Evolutionary conservation across 1,139 yeast species (phyloP), one percentile per base, ranked within the genome.

Genomic region (Kurtzmaniella quercitrusa): DNA sequence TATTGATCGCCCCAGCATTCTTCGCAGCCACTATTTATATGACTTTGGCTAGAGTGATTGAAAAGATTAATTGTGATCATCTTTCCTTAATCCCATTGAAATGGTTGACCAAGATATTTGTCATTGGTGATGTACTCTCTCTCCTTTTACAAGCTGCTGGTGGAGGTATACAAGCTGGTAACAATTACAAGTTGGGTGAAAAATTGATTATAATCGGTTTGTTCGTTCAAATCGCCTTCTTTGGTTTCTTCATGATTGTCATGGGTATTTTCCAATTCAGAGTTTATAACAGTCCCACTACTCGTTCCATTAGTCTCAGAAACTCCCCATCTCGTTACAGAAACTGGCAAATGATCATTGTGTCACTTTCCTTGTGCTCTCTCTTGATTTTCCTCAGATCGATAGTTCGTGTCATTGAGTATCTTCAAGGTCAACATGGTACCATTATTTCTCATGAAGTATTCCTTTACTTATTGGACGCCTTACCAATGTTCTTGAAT

Each of bases 1-100:
- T 68, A 23, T 50, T 72, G 25, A 55, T 74, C 23, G 73, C 78
- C 0, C 78, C 79, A 2, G 62, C 73, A 1, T 54, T 74, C 38
- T 62, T 63, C 46, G 73, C 77, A 1, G 78, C 76, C 1, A 57
- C 75, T 1, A 62, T 71, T 39, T 74, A 73, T 52, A 73, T 74
- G 77, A 41, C 62, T 2, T 65, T 73, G 43, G 73, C 72, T 16
- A 58, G 70, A 40, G 46, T 73, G 43, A 51, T 70, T 15, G 48
- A 46, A 21, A 43, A 52, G 15, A 45, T 68, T 42, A 52, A 55
- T 27, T 66, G 66, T 16, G 60, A 59, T 37, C 43, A 50, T 4
- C 46, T 55, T 36, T 62, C 67, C 34, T 47, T 68, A 4, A 56
- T 72, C 41, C 62, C 65, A 3, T 47, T 62, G 3, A 57, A 56